Evolutionary conservation across 129 eudicot genomes (phyloP), one percentile per base, ranked within the genome.

Genomic region (Silybum marianum): DNA sequence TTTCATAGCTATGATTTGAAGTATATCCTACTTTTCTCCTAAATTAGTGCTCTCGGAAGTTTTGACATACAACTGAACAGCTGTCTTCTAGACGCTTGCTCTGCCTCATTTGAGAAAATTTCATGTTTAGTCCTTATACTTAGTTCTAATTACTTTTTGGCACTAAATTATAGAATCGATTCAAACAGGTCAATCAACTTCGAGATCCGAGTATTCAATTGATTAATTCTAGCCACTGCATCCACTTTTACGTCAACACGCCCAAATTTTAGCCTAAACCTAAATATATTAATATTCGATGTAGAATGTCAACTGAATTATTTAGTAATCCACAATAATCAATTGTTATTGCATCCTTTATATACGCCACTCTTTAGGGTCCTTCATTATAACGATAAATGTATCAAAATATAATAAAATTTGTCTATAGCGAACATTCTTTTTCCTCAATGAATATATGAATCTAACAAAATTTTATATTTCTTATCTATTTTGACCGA

Each of bases 31-130:
- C 4, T 70, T 79, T 68, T 42, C 16, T 23, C 65, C 9, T 28
- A 8, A 46, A 25, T 51, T 79, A 23, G 46, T 73, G 71, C 58
- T 85, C 75, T 22, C 23, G 78, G 82, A 85, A 71, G 23, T 78
- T 78, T 65, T 12, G 26, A 46, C 73, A 60, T 72, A 24, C 79
- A 58, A 70, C 38, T 60, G 7, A 13, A 83, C 78, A 83, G 80
- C 83, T 75, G 85, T 82, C 70, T 66, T 68, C 23, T 42, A 78
- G 69, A 68, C 82, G 68, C 6, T 68, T 68, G 19, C 24, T 69
- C 62, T 81, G 68, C 36, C 22, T 66, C 38, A 69, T 76, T 23
- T 51, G 24, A 70, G 26, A 51, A 81, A 58, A 7, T 19, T 34
- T 11, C 67, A 28, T 26, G 36, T 42, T 38, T 58, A 62, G 68